These are phyloP conservation scores for Aureobasidium namibiae DNA, from an alignment of 2,329 filamentous ascomycete genomes.

Conservation along the genomic window DNA sequence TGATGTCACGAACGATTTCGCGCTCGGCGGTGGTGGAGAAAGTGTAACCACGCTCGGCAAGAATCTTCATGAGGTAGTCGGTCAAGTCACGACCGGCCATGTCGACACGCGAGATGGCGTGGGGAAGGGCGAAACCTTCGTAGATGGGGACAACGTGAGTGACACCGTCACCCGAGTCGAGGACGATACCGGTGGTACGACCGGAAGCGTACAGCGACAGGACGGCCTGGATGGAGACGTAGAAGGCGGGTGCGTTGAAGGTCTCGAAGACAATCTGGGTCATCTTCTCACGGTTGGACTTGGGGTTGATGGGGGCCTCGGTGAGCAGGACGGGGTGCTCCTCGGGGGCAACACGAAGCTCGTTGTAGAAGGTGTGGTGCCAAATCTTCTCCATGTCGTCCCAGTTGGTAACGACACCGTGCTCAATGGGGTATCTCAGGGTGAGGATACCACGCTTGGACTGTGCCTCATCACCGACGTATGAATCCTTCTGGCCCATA, in stretches of 20 bases:
- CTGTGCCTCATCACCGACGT: constrained; percentile 99
- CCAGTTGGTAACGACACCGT: constrained; percentile 99
- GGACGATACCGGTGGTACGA: constrained; percentile 99
- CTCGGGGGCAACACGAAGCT: constrained; percentile 98
- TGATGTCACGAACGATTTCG: constrained; percentile 99
- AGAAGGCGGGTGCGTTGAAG: constrained; percentile 99
- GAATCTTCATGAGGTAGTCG: constrained; percentile 99
- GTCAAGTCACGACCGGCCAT: constrained; percentile 99
- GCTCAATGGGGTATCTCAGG: constrained; percentile 98
- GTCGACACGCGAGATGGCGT: constrained; percentile 99
- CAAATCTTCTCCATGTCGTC: constrained; percentile 99
- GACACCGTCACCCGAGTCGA: constrained; percentile 99
- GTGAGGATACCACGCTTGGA: constrained; percentile 99
- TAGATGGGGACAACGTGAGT: constrained; percentile 99
- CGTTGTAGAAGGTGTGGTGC: constrained; percentile 99
- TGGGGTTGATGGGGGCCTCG: constrained; percentile 99
- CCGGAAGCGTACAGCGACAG: constrained; percentile 98
- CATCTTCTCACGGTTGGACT: constrained; percentile 99
- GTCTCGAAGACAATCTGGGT: constrained; percentile 99
- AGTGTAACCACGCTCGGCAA: constrained; percentile 97
- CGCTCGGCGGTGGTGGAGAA: constrained; percentile 99
- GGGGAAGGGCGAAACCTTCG: constrained; percentile 99
- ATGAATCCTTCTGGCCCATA: constrained; percentile 99
- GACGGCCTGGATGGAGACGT: constrained; percentile 99
- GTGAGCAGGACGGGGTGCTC: constrained; percentile 99